These are phyloP conservation scores for Saccharum spontaneum DNA, from an alignment of 176 grass and related monocot species.

Conservation along the genomic window DNA sequence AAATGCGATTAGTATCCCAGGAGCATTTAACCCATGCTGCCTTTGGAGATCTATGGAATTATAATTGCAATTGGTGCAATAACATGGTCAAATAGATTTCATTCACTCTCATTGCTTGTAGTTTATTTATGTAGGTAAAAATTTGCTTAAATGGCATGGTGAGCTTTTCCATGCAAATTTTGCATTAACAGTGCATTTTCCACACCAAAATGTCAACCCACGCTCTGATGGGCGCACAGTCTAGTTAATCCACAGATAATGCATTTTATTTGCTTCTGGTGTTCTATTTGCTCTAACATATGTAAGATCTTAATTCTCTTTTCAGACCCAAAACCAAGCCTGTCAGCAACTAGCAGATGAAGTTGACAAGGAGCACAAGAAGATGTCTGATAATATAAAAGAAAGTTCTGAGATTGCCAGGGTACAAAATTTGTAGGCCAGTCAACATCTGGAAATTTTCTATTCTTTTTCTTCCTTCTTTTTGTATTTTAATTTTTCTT, in stretches of 20 bases:
- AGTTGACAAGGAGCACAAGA: slow-evolving; percentile 53
- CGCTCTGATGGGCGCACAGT: neutral
- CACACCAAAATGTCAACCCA: neutral
- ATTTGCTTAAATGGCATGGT: neutral
- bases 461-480: neutral
- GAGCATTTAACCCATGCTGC: neutral
- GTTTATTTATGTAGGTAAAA: neutral
- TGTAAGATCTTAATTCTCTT: slow-evolving; percentile 21
- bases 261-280: neutral
- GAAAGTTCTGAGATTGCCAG: slow-evolving; percentile 49
- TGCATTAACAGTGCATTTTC: neutral
- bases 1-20: neutral
- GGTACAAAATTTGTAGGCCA: slow-evolving; percentile 20
- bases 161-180: neutral
- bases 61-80: neutral
- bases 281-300: neutral
- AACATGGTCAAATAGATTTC: slow-evolving; percentile 5
- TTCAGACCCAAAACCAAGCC: slow-evolving; percentile 41
- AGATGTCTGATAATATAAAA: slow-evolving; percentile 42
- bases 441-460: neutral
- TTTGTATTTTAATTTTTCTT: slow-evolving; percentile 3
- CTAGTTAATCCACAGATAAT: neutral
- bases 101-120: neutral
- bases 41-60: neutral
- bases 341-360: slow-evolving; percentile 49